Evolutionary conservation across 306 rosid genomes (phyloP), one percentile per base, ranked within the genome.

Genomic region (Acacia crassicarpa): DNA sequence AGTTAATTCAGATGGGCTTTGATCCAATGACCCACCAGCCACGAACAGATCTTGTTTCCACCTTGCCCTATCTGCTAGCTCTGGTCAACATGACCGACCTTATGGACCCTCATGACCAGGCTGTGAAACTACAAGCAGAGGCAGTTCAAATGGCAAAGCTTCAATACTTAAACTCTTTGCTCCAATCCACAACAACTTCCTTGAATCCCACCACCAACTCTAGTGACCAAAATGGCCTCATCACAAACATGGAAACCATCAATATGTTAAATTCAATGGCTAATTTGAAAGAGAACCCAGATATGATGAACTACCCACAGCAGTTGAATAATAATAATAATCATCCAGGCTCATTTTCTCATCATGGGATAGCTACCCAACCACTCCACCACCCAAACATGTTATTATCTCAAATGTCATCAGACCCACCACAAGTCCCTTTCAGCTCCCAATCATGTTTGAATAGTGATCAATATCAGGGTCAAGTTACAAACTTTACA

Each of bases 11-110:
- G 85, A 93, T 93, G 97, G 97, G 97, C n/a, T 87, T 91, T 67
- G 97, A 93, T 86, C 96, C 97, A 86, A 89, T 87, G 92, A 93
- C 96, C 30, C 97, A 93, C 74, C 96, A 91, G n/a, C 97, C 97
- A 49, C 90, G 96, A 89, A 89, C 92, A 14, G 96, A 93, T 77
- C 91, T 90, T 35, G 86, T 91, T 82, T 86, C 91, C 51, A 87
- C 72, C 80, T 74, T 92, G 80, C 92, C 91, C 35, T 86, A 92
- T 54, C 86, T 92, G 30, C 77, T 92, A 73, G 94, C 94, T 46
- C 74, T 90, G 74, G 92, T 94, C 30, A 93, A 85, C 89, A 84
- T 93, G 80, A 90, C 85, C 58, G 88, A 88, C 49, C 81, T 88
- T 1, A 53, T 83, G 43, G 51, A 41, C 22, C 33, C 20, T 1